These are phyloP conservation scores for Dalechampia spathulata DNA, from an alignment of 441 rosid species.

Conservation along the genomic window DNA sequence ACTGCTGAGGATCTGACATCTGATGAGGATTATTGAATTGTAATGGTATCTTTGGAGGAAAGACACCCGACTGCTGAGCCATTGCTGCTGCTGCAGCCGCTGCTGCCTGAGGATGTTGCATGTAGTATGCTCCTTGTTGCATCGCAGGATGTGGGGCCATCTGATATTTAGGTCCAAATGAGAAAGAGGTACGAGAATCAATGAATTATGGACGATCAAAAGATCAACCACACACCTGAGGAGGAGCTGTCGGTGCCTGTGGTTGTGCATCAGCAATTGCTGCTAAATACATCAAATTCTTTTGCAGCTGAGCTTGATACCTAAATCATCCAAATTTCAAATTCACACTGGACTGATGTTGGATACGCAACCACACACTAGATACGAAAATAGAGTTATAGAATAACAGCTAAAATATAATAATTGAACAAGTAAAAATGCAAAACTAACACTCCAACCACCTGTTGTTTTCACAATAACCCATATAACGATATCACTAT, in stretches of 20 bases:
- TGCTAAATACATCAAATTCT: constrained; percentile 93
- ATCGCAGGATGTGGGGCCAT: constrained; percentile 73
- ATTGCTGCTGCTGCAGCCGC: constrained; percentile 59
- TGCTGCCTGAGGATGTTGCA: constrained; percentile 86
- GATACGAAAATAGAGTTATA: background rate
- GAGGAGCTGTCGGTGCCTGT: constrained; percentile 65
- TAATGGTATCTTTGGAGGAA: constrained; percentile 59
- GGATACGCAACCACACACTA: constrained; percentile 7
- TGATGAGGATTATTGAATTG: constrained; percentile 73
- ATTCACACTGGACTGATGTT: constrained; percentile 7
- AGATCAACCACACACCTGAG: constrained; percentile 49
- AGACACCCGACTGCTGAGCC: constrained; percentile 63
- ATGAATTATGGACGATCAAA: constrained; percentile 2
- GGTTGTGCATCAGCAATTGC: constrained; percentile 99
- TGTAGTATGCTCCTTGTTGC: constrained; percentile 75
- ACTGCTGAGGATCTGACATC: constrained; percentile 61
- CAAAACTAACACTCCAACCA: background rate
- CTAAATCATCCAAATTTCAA: constrained; percentile 32
- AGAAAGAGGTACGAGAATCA: constrained; percentile 4
- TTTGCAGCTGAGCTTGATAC: constrained; percentile 88
- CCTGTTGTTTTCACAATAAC: too few species aligned
- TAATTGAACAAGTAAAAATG: too few species aligned
- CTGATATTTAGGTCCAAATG: constrained; percentile 30
- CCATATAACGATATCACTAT: background rate
- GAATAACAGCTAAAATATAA: background rate